These are phyloP conservation scores for Macrotyloma uniflorum DNA, from an alignment of 306 rosid species.

Conservation along the genomic window DNA sequence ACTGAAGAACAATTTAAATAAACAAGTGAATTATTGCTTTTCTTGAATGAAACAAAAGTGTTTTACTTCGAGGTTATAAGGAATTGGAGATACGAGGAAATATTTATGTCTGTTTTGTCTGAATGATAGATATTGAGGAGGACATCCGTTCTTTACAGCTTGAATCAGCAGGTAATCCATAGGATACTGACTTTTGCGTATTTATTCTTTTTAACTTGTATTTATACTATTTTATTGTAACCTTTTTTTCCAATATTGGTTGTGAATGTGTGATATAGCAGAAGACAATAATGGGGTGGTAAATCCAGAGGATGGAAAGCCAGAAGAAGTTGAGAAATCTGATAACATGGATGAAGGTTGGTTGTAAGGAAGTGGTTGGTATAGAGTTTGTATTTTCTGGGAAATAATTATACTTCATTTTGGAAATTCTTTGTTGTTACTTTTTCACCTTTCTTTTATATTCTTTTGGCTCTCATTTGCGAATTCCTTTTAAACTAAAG, in stretches of 20 bases:
- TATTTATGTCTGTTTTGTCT: slow-evolving; percentile 38
- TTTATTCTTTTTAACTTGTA: background rate
- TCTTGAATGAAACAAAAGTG: background rate
- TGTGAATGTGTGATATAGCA: slow-evolving; percentile 39
- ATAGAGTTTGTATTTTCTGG: background rate
- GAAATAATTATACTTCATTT: slow-evolving; percentile 10
- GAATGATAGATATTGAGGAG: slow-evolving; percentile 78
- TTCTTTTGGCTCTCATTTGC: background rate
- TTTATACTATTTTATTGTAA: slow-evolving; percentile 17
- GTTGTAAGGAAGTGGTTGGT: slow-evolving; percentile 45
- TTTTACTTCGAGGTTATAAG: slow-evolving; percentile 33
- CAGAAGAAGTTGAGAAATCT: slow-evolving; percentile 60
- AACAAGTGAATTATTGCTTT: background rate
- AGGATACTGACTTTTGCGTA: slow-evolving; percentile 19
- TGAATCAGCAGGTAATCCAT: slow-evolving; percentile 74
- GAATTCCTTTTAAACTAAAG: slow-evolving; percentile 1
- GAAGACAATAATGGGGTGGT: slow-evolving; percentile 69
- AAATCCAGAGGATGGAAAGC: slow-evolving; percentile 59
- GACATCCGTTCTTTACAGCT: slow-evolving; percentile 89
- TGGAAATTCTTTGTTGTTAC: background rate
- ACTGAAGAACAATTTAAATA: background rate
- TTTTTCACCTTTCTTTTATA: background rate
- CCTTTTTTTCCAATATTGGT: slow-evolving; percentile 29
- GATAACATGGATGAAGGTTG: slow-evolving; percentile 81
- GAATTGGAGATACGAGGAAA: slow-evolving; percentile 12